These are phyloP conservation scores for Phellopilus nigrolimitatus DNA, from an alignment of 1,284 basidiomycete species.

Conservation along the genomic window DNA sequence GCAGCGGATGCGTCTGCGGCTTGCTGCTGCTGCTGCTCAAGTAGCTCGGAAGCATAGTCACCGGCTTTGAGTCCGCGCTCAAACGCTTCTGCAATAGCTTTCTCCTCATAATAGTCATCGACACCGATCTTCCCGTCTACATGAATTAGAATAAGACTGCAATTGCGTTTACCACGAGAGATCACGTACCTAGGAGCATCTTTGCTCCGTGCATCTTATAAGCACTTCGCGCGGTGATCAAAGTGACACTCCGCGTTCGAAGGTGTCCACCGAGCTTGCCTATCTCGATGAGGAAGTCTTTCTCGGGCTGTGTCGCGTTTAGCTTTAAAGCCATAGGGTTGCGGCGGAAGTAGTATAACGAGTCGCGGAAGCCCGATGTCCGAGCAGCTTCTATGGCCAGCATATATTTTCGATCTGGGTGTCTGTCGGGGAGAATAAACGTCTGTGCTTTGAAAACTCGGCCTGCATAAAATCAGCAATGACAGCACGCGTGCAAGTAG, in stretches of 20 bases:
- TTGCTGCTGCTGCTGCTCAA: constrained; percentile 52
- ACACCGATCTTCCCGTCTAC: constrained; percentile 85
- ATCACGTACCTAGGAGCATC: constrained; percentile 71
- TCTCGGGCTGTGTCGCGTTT: constrained; percentile 81
- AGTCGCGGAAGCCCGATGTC: constrained; percentile 93
- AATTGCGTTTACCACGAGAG: constrained; percentile 3
- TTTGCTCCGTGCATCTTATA: constrained; percentile 94
- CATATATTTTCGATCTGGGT: constrained; percentile 86
- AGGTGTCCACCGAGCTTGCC: constrained; percentile 88
- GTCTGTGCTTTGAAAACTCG: constrained; percentile 87
- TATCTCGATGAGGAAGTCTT: constrained; percentile 84
- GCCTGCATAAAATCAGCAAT: constrained; percentile 39
- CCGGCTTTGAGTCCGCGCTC: constrained; percentile 70
- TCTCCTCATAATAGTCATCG: constrained; percentile 95
- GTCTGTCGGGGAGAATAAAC: constrained; percentile 76
- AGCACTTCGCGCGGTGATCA: constrained; percentile 88
- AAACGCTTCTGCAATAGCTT: constrained; percentile 65
- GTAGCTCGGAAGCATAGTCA: constrained; percentile 72
- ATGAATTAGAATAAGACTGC: background rate
- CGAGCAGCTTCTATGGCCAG: constrained; percentile 96
- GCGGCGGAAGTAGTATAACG: constrained; percentile 92
- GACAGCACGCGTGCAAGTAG: constrained; percentile 8
- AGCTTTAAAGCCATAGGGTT: constrained; percentile 89
- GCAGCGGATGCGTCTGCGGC: constrained; percentile 41
- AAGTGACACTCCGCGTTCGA: constrained; percentile 87